A percentile compares a stretch with the other conserved stretches of the same genome.
These are phyloP conservation scores for Stentor roeselii DNA, from an alignment of 73 alveolate species.

Conservation along the genomic window DNA sequence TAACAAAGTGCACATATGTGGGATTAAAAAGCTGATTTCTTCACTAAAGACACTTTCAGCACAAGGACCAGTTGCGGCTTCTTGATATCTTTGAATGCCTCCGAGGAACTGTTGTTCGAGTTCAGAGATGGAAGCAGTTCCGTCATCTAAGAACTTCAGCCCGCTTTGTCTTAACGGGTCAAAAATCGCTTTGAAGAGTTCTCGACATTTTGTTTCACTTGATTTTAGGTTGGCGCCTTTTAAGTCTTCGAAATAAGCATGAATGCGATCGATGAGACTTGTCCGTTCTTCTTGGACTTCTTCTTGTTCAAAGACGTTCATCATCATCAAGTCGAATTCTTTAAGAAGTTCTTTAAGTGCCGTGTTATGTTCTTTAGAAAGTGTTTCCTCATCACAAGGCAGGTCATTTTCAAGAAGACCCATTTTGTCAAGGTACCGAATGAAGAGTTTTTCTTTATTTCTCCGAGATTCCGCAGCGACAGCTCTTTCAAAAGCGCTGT, in stretches of 20 bases:
- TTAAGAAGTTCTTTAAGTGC: not conserved
- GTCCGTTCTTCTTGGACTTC: slow-evolving; percentile 6
- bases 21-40: not conserved
- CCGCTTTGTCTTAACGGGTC: not conserved
- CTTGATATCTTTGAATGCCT: not conserved
- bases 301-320: not conserved
- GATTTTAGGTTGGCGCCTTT: not conserved
- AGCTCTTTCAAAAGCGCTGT: not conserved
- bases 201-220: not conserved
- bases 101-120: not conserved
- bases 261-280: not conserved
- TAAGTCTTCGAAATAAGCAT: not conserved
- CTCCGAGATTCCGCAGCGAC: not conserved
- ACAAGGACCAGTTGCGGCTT: not conserved
- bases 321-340: not conserved
- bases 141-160: not conserved
- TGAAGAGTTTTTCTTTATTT: not conserved
- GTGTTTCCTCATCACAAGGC: not conserved
- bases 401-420: not conserved
- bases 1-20: not conserved
- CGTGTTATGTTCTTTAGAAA: not conserved
- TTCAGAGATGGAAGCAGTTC: not conserved
- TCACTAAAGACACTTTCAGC: not conserved
- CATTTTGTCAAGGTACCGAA: not conserved
- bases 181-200: not conserved